phyloP scores from a whole-genome alignment of 495 filamentous ascomycete species.

The Aspergillus bridgeri region DNA sequence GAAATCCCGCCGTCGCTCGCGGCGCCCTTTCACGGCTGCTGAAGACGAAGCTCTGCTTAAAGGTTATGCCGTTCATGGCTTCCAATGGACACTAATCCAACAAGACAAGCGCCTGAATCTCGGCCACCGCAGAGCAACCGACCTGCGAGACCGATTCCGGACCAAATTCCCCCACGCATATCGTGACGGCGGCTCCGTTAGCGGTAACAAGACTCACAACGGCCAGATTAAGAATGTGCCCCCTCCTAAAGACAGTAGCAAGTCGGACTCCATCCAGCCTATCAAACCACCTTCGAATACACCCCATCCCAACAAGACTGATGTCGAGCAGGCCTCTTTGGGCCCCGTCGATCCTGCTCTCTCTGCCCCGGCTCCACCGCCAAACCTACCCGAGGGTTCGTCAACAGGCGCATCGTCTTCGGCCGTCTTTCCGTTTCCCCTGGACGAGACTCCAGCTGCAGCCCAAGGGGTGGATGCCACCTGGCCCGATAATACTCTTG shows the following conservation, averaged over 20 bases:
- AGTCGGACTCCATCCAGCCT: slow-evolving; percentile 2
- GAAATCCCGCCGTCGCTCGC: slow-evolving; percentile 38
- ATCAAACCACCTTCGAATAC: slow-evolving; percentile 12
- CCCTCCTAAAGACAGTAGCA: slow-evolving; percentile 6
- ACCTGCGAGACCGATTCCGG: slow-evolving; percentile 78
- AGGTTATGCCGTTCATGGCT: slow-evolving; percentile 72
- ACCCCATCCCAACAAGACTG: slow-evolving; percentile 4
- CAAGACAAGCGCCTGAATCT: slow-evolving; percentile 66
- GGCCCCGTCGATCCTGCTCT: slow-evolving; percentile 29
- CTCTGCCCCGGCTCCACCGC: slow-evolving; percentile 30
- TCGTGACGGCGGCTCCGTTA: slow-evolving; percentile 47
- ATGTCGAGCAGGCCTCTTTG: slow-evolving; percentile 6
- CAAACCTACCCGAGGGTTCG: slow-evolving; percentile 23
- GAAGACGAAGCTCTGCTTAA: slow-evolving; percentile 76
- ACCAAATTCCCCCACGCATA: slow-evolving; percentile 77
- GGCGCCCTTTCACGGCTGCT: slow-evolving; percentile 63
- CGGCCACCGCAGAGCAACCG: slow-evolving; percentile 64
- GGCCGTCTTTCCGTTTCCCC: slow-evolving; percentile 27
- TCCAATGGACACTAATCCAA: slow-evolving; percentile 77
- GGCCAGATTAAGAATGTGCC: slow-evolving; percentile 4
- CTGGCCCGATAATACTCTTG: slow-evolving; percentile 44
- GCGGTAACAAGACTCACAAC: slow-evolving; percentile 25
- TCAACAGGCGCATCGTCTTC: slow-evolving; percentile 11
- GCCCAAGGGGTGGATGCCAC: slow-evolving; percentile 19
- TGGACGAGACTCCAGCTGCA: slow-evolving; percentile 31